These are phyloP conservation scores for Takakia lepidozioides DNA, from an alignment of 225 moss, liverwort and hornwort species.

Conservation along the genomic window DNA sequence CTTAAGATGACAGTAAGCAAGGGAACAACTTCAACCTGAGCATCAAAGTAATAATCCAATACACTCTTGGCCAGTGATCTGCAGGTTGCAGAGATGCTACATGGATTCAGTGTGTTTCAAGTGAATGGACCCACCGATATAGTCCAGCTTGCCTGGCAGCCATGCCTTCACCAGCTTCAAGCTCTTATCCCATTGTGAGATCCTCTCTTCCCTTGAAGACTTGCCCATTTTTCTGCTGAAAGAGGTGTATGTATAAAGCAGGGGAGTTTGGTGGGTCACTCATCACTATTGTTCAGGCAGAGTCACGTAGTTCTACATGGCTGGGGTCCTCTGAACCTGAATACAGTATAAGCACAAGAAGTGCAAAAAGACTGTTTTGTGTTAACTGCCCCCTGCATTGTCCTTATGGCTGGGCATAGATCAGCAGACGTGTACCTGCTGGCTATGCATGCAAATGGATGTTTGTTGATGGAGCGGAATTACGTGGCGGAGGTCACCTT, in stretches of 20 bases:
- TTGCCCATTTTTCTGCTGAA: neutral
- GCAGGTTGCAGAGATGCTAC: constrained; percentile 42
- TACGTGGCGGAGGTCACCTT: constrained; percentile 31
- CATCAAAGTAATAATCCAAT: too few species aligned
- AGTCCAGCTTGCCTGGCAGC: constrained; percentile 42
- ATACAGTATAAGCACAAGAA: neutral
- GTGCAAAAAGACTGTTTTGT: neutral
- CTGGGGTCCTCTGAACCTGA: neutral
- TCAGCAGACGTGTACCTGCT: constrained; percentile 39
- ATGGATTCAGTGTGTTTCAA: constrained; percentile 41
- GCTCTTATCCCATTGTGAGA: constrained; percentile 44
- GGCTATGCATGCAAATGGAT: constrained; percentile 33
- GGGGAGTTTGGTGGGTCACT: neutral
- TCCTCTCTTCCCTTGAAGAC: neutral
- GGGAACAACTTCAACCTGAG: too few species aligned
- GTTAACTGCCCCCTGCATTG: too few species aligned
- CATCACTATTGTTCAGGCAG: neutral
- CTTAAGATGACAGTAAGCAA: too few species aligned
- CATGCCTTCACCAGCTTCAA: constrained; percentile 18
- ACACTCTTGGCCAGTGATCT: neutral
- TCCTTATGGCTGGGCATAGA: constrained; percentile 7
- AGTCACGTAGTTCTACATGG: neutral
- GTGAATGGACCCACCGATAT: constrained; percentile 16
- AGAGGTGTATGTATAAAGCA: neutral
- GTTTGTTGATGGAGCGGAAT: constrained; percentile 35